Evolutionary conservation across 2,329 filamentous ascomycete species (phyloP), one percentile per base, ranked within the genome.

Genomic region (Chrysoporthe deuterocubensis): DNA sequence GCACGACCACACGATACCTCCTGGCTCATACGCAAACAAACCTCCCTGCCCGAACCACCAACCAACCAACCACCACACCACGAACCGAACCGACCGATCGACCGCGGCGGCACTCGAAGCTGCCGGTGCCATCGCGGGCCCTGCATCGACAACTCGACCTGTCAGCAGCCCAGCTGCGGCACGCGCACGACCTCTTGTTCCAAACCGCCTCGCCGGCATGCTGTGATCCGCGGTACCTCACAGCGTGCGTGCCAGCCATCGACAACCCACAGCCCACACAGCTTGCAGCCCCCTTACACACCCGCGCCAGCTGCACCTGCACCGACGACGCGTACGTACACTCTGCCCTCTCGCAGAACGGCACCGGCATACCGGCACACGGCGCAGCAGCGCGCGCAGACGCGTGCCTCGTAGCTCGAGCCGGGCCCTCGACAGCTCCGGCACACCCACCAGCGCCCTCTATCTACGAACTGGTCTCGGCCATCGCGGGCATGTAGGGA

Each of bases 401-500:
- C 37, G 37, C 9, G 37, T 6, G 9, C 37, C 9, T 40, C 37
- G 6, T 40, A 9, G 37, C 37, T 40, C 43, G 43, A 26, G 26
- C 26, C 44, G 44, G 21, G 2, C 2, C 52, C 26, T 9, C 32
- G 34, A 56, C 16, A n/a, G 8, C 0, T 18, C 32, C 5, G 6
- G 14, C 8, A 18, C 26, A 37, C 37, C 1, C 9, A 56, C 6
- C 21, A 14, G 6, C 26, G 2, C 32, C 4, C 14, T 26, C 9
- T 18, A 52, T 52, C 50, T 3, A n/a, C 14, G 9, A 18, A 18
- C 11, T 46, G 44, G 11, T 46, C 16, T 4, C 16, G 16, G 34
- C 54, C 54, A 18, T 37, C 40, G 54, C 54, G 32, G 54, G 54
- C 54, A 57, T 57, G 54, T 57, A 57, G 54, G 54, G 40, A 40